Evolutionary conservation across 805 yeast genomes (phyloP).

Genomic region (Cyberlindnera galapagoensis): DNA sequence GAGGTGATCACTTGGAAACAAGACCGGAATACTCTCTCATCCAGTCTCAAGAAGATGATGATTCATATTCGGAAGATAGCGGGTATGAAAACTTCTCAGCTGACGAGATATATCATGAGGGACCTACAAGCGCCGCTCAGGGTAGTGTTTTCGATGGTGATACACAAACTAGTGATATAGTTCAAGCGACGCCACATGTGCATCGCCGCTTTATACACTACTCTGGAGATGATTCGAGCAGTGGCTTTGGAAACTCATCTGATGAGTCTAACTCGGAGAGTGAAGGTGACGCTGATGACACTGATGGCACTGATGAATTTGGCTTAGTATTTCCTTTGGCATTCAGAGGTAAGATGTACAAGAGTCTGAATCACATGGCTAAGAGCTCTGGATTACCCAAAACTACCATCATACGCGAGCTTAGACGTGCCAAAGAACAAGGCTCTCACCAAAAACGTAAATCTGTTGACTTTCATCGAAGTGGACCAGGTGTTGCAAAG

Average conservation of each 20-base stretch:
- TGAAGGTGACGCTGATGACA: slow-evolving; percentile 2
- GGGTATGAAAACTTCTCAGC: too few relatives aligned
- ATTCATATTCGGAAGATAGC: too few relatives aligned
- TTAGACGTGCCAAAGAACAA: slow-evolving; percentile 1
- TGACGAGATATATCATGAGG: too few relatives aligned
- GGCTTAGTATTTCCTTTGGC: slow-evolving; percentile 4
- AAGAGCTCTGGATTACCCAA: slow-evolving; percentile 19
- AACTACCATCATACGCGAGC: slow-evolving; percentile 16
- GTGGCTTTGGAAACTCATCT: not conserved
- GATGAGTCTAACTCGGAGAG: not conserved
- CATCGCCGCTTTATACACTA: too few relatives aligned
- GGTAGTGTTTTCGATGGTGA: too few relatives aligned
- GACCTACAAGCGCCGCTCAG: too few relatives aligned
- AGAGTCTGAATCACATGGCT: slow-evolving; percentile 14
- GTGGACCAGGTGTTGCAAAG: slow-evolving; percentile 20
- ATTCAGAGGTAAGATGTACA: slow-evolving; percentile 19
- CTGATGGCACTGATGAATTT: too few relatives aligned
- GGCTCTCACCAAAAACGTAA: slow-evolving; percentile 1
- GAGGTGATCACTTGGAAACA: too few relatives aligned
- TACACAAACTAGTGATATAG: not conserved
- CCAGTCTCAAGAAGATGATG: too few relatives aligned
- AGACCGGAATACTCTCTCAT: too few relatives aligned
- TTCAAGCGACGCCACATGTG: too few relatives aligned
- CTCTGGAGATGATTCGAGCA: slow-evolving; percentile 8
- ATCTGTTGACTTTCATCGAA: slow-evolving; percentile 1